Evolutionary conservation across 352 stramenopile species (phyloP).

Genomic region (Globisporangium nagaii): DNA sequence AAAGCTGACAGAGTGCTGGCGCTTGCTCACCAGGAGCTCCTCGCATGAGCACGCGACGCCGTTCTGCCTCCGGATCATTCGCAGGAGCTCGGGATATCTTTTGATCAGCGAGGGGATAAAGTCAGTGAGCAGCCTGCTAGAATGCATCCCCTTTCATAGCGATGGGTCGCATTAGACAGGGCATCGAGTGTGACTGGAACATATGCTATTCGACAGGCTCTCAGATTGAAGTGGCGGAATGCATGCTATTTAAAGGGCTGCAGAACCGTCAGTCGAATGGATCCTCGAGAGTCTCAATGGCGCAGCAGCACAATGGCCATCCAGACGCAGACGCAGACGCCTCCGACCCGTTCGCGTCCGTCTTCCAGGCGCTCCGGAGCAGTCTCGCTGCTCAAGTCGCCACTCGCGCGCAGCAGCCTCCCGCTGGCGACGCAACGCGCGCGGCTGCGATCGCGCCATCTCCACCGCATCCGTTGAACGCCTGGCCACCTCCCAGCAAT

Average conservation of each 20-base stretch:
- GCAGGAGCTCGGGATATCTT: too few species aligned
- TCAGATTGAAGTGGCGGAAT: not conserved
- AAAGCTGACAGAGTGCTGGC: too few species aligned
- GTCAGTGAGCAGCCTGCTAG: too few species aligned
- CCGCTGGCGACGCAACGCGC: not conserved
- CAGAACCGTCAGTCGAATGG: too few species aligned
- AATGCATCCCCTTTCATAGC: not conserved
- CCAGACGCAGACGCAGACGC: not conserved
- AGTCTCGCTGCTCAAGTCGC: slow-evolving; percentile 7
- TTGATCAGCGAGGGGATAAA: too few species aligned
- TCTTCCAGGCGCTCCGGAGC: slow-evolving; percentile 10
- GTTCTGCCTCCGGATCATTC: too few species aligned
- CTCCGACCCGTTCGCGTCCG: not conserved
- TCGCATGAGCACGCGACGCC: too few species aligned
- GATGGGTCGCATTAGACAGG: not conserved
- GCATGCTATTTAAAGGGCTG: too few species aligned
- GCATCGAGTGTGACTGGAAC: not conserved
- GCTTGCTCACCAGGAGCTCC: too few species aligned
- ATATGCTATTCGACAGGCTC: not conserved
- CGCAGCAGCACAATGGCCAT: not conserved
- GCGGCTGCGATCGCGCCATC: not conserved
- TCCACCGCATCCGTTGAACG: slow-evolving; percentile 7
- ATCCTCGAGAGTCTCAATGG: too few species aligned
- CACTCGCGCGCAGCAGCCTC: not conserved
- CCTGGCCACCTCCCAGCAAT: not conserved